Conservation (phyloP, 106 monocot genomes). For the Acanthochlamys bracteata region DNA sequence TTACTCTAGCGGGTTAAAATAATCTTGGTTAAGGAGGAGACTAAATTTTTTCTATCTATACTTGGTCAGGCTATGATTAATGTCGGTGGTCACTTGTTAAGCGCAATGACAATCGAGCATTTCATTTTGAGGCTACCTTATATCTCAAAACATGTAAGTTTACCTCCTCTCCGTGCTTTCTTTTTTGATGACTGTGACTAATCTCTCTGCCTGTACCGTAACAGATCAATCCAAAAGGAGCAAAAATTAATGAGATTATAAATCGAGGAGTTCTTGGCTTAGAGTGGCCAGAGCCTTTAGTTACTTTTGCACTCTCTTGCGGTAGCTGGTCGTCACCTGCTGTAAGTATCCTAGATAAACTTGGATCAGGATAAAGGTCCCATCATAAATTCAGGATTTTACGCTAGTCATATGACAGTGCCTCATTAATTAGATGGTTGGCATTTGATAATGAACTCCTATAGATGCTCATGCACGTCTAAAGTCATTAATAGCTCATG, state of each 20-base stretch:
- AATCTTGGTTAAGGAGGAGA: not conserved
- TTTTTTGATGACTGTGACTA: not conserved
- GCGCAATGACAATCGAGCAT: constrained; percentile 91
- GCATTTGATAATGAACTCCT: too few relatives aligned
- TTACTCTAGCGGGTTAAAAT: not conserved
- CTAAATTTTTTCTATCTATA: not conserved
- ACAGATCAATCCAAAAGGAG: constrained; percentile 44
- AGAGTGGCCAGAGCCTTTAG: constrained; percentile 93
- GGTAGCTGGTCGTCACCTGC: constrained; percentile 98
- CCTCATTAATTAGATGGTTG: too few relatives aligned
- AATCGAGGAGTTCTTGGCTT: constrained; percentile 51
- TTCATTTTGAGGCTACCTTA: constrained; percentile 79
- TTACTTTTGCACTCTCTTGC: constrained; percentile 93
- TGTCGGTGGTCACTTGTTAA: constrained; percentile 74
- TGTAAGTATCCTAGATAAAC: constrained; percentile 29
- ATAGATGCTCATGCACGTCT: too few relatives aligned
- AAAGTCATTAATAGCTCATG: too few relatives aligned
- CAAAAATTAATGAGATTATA: constrained; percentile 34
- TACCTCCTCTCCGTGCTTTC: not conserved
- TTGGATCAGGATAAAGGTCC: not conserved
- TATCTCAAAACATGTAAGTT: constrained; percentile 53
- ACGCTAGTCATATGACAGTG: too few relatives aligned
- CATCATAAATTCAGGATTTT: too few relatives aligned
- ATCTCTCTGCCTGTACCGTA: not conserved
- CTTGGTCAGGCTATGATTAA: constrained; percentile 72